Percentiles rank a stretch among this genome's conserved stretches.
phyloP scores from a whole-genome alignment of 169 alveolate species.

The Plasmodium fragile region DNA sequence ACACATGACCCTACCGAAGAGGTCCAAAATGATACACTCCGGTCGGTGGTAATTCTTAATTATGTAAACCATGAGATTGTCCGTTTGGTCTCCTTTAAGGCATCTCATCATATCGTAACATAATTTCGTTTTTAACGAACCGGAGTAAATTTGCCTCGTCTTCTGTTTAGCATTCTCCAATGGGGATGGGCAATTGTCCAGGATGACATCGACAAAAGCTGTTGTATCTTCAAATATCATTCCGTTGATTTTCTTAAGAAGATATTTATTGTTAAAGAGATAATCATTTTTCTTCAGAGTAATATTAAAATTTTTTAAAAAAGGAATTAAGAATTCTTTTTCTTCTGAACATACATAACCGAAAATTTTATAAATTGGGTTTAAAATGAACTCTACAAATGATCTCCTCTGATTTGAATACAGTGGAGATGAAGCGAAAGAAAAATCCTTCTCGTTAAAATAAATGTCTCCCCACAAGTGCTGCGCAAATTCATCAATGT shows the following conservation, averaged over 20 bases:
- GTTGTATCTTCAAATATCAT: constrained; percentile 82
- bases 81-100: constrained; percentile 83
- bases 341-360: constrained; percentile 97
- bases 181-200: constrained; percentile 81
- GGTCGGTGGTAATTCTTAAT: constrained; percentile 96
- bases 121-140: constrained; percentile 80
- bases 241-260: constrained; percentile 79
- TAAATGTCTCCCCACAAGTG: constrained; percentile 94
- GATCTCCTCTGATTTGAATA: constrained; percentile 91
- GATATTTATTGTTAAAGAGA: constrained; percentile 69
- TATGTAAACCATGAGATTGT: constrained; percentile 91
- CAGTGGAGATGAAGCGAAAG: constrained; percentile 83
- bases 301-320: constrained; percentile 86
- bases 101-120: constrained; percentile 77
- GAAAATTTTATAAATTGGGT: constrained; percentile 98
- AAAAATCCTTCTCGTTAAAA: constrained; percentile 85
- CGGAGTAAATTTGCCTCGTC: constrained; percentile 87
- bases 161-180: constrained; percentile 81
- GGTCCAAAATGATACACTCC: constrained; percentile 93
- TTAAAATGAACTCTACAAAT: constrained; percentile 97
- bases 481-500: constrained; percentile 84
- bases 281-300: constrained; percentile 62
- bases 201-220: constrained; percentile 93
- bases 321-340: constrained; percentile 92
- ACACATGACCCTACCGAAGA: constrained; percentile 97